These are phyloP conservation scores for Fraxinus cuspidata DNA, from an alignment of 257 asterid genomes.

Conservation along the genomic window DNA sequence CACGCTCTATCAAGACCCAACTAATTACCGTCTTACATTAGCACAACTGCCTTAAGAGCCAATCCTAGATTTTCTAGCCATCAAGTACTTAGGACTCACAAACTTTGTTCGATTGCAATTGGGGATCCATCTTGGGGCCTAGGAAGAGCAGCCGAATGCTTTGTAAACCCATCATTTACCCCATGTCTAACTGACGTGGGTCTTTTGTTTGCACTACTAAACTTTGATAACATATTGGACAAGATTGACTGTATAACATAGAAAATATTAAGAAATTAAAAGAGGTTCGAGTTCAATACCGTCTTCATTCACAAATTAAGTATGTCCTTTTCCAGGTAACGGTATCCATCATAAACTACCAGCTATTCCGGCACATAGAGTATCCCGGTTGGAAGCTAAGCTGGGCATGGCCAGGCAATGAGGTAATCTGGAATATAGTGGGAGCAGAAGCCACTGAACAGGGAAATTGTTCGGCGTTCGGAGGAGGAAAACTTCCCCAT, in stretches of 20 bases:
- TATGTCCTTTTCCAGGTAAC: conserved; percentile 36
- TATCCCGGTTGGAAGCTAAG: conserved; percentile 75
- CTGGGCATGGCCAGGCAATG: conserved; percentile 64
- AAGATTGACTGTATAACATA: neutral
- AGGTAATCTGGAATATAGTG: conserved; percentile 60
- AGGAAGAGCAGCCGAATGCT: too few species aligned
- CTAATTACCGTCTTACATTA: too few species aligned
- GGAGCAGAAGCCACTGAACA: conserved; percentile 81
- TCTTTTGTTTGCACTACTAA: too few species aligned
- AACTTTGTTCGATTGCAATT: too few species aligned
- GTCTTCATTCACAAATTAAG: neutral
- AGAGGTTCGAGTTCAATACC: neutral
- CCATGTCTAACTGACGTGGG: too few species aligned
- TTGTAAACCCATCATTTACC: too few species aligned
- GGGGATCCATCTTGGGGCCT: too few species aligned
- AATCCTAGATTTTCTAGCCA: too few species aligned
- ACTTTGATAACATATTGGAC: neutral
- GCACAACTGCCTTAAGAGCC: too few species aligned
- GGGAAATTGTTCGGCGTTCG: conserved; percentile 70
- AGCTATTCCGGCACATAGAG: conserved; percentile 71
- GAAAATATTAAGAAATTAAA: neutral
- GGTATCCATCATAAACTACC: conserved; percentile 61
- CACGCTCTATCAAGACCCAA: too few species aligned
- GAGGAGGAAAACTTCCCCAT: conserved; percentile 51
- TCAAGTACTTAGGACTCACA: too few species aligned